Conservation (phyloP, 2,329 filamentous ascomycete species). For the Neodidymelliopsis sp. region DNA sequence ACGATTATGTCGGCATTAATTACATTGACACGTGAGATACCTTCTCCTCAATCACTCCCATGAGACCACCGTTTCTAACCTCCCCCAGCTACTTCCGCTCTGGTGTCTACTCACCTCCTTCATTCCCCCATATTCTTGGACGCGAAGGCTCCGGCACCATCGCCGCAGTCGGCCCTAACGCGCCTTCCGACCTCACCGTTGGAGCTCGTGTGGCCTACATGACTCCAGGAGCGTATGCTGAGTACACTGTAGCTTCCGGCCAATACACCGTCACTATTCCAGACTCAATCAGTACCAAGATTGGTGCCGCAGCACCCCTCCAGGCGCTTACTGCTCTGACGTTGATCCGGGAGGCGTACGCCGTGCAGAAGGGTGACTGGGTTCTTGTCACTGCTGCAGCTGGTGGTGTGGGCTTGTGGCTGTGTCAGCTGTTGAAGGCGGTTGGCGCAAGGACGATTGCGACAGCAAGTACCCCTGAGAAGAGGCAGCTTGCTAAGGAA, state of each 20-base stretch:
- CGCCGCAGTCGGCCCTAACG: constrained; percentile 64
- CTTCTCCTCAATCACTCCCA: neutral
- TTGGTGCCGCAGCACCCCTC: constrained; percentile 73
- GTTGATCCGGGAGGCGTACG: constrained; percentile 75
- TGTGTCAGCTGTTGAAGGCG: constrained; percentile 75
- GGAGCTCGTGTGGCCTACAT: constrained; percentile 79
- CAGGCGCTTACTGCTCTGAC: constrained; percentile 86
- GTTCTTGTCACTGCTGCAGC: constrained; percentile 85
- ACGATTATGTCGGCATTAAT: constrained; percentile 82
- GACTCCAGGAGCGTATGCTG: constrained; percentile 62
- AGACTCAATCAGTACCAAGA: constrained; percentile 64
- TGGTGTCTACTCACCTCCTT: constrained; percentile 75
- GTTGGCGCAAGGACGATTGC: constrained; percentile 82
- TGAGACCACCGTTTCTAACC: neutral
- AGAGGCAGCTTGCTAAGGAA: constrained; percentile 71
- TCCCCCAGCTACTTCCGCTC: constrained; percentile 77
- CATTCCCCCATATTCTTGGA: constrained; percentile 77
- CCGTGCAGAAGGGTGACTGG: constrained; percentile 79
- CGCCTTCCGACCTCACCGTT: constrained; percentile 62
- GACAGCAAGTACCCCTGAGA: constrained; percentile 76
- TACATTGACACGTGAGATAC: constrained; percentile 77
- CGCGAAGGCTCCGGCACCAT: constrained; percentile 80
- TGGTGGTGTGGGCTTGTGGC: constrained; percentile 74
- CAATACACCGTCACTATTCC: constrained; percentile 69
- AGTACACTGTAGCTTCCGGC: constrained; percentile 65